Evolutionary conservation across 108 stramenopile genomes (phyloP), one percentile per base, ranked within the genome.

Genomic region (Cyclotella kingstonii): DNA sequence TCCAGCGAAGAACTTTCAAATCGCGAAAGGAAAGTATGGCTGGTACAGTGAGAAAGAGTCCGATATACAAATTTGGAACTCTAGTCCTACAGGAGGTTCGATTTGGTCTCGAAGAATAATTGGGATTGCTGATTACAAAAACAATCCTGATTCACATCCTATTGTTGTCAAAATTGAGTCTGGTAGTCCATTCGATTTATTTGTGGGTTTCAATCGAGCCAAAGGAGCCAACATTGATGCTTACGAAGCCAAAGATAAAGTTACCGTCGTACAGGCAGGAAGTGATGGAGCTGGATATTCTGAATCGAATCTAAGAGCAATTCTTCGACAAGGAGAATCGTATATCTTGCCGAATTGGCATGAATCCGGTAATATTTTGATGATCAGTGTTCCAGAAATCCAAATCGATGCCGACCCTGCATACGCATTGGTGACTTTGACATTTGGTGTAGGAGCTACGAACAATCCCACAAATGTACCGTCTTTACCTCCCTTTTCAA

Each of bases 51-150:
- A 36, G 17, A 19, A 50, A 6, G 35, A 6, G 6, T 35, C 51
- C 1, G 54, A 56, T 31, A 48, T 31, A 14, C 25, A 10, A 43
- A 39, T 34, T 5, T 58, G 47, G 48, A 42, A 63, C 35, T 49
- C 60, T 8, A 54, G 54, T 4, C 53, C 28, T 9, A 2, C 7
- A 3, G 59, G 39, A 0, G 50, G 58, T 30, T 36, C 58, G 11
- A 25, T 42, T 5, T 69, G 57, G 68, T 15, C 40, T 40, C 50
- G 50, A 11, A 29, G 27, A 5, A 49, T 75, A 1, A 54, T 68
- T 39, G 73, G 73, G 0, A 52, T 77, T 39, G 69, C 76, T 31
- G 76, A 77, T 25, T 77, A 77, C 35, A n/a, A 42, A 10, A 63
- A 60, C 53, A 75, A 62, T 12, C 53, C 67, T 27, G 29, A 47